Evolutionary conservation across 2,329 filamentous ascomycete species (phyloP), one percentile per base, ranked within the genome.

Genomic region (Orbilia quercus): DNA sequence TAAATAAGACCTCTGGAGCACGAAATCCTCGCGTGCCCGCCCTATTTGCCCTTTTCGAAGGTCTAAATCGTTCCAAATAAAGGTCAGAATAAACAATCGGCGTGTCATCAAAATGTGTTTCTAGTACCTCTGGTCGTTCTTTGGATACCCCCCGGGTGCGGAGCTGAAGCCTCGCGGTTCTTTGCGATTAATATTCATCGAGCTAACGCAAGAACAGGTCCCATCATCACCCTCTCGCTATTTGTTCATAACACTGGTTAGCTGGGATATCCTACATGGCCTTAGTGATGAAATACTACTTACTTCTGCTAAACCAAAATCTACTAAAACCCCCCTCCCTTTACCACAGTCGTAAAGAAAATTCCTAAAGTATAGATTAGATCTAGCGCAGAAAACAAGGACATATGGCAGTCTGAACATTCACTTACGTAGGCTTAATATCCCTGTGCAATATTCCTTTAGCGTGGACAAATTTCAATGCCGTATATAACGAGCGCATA

Each of bases 11-110:
- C 81, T 99, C 95, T 6, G 95, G 95, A 0, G 95, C 95, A 62
- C 95, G 91, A 82, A 99, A 99, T 0, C 95, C 95, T 79, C 95
- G 87, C 3, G 95, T 99, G 18, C 95, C 95, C 2, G 95, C 95
- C 74, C 95, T 89, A 80, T 99, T 99, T 47, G 95, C 95, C 55
- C 95, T 89, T 64, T 92, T 88, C 23, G 93, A 95, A 2, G 91
- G 91, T 1, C 95, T 76, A 44, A 18, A 20, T 16, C 11, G 25
- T 51, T 31, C 14, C 25, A n/a, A 18, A 25, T 23, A 28, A 12
- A 5, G n/a, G 12, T 40, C 12, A 31, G 28, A 40, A 40, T 34
- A 34, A 34, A 34, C 12, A 12, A 6, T 12, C 31, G 12, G 16
- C n/a, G n/a, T 9, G 31, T 2, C 7, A 25, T 2, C 34, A 25